Conservation (phyloP, 129 eudicot genomes). For the Saussurea involucrata region DNA sequence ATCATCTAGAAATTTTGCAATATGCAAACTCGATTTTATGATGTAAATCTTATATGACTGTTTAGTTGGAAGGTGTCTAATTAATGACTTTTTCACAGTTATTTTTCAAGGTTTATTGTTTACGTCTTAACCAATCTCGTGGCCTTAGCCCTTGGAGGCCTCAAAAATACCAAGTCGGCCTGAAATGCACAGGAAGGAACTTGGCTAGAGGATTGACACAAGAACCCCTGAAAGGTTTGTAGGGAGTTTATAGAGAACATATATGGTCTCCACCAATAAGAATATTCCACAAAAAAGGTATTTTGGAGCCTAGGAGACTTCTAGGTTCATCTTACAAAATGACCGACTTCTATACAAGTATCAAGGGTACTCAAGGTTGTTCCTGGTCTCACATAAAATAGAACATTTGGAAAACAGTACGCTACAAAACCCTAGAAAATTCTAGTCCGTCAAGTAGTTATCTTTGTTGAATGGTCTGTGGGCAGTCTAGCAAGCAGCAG, state of each 20-base stretch:
- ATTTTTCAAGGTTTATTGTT: neutral
- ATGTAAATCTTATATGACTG: constrained; percentile 9
- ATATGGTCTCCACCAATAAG: neutral
- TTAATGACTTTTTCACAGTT: neutral
- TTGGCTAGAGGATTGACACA: neutral
- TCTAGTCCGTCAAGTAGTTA: neutral
- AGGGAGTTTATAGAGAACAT: neutral
- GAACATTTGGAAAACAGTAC: neutral
- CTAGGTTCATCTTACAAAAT: neutral
- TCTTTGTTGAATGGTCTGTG: neutral
- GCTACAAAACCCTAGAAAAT: neutral
- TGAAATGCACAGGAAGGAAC: neutral
- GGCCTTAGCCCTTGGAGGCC: neutral
- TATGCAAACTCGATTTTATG: neutral
- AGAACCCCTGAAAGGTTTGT: neutral
- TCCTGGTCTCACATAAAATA: neutral
- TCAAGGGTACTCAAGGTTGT: neutral
- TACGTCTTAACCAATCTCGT: neutral
- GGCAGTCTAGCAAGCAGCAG: neutral
- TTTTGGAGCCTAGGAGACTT: constrained; percentile 1
- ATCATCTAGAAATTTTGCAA: constrained; percentile 4
- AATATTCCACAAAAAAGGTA: neutral
- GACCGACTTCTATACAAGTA: neutral
- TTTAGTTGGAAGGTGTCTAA: neutral
- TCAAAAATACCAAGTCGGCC: neutral